Evolutionary conservation across 1,139 yeast species (phyloP), one percentile per base, ranked within the genome.

Genomic region (Candida sojae): DNA sequence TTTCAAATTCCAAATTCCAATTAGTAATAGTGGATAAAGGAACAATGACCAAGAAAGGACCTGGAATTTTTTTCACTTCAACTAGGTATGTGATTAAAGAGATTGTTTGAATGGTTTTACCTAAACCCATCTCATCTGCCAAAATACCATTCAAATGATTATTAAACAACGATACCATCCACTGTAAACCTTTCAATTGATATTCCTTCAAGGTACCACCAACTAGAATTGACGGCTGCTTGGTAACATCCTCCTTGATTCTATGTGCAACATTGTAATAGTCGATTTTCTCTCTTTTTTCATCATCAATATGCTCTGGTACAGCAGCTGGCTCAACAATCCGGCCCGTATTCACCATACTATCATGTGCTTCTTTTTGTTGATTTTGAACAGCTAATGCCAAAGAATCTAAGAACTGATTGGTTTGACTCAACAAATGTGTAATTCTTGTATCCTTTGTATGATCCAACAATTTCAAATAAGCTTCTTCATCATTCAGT

Each of bases 81-180:
- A 89, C 86, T 59, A 95, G 75, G 60, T 88, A 86, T 1, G 98
- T 91, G 55, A 93, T 66, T 62, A 93, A 91, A 7, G 97, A 81
- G 64, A 93, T 91, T 13, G 95, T 96, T 70, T 93, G 98, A 63
- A 96, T 88, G 0, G 98, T 93, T 64, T 93, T 93, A 53, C 99
- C 99, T 47, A 93, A 74, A 11, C 98, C 98, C 98, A 92, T 91
- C 68, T 95, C 99, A 70, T 95, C 98, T 6, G 98, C 98, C 51
- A 92, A 73, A 53, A 92, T 92, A 73, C 98, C 98, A 65, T 93
- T 92, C 61, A 93, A 77, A 65, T 91, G 93, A 68, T 93, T 93
- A 66, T 93, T 93, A 67, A 80, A 92, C 51, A 93, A 76, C 0
- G 98, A 92, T 4, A 92, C 96, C 98, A 93, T 92, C 99, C 98